Base-by-base conservation (phyloP, 2,329 filamentous ascomycete species). In the Penicillium sp. region DNA sequence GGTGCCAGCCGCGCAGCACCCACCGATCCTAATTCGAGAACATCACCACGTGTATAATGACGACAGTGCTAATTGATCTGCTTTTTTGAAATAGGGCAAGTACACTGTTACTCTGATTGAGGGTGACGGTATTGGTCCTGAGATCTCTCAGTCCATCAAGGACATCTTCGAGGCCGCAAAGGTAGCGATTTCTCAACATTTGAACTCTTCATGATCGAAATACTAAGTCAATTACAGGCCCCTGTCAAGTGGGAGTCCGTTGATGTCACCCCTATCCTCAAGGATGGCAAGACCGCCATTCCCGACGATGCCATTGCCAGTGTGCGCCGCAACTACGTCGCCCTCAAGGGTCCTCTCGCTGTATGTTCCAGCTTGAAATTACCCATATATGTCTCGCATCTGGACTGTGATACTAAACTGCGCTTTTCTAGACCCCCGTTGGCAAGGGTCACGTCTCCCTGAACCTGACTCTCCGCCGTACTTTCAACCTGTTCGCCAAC, bases 401-500 rank as follows among this genome's bases (percentile, higher is more conserved):
- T 38, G 26, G 28, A 43, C 31, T 12, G 26, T 35, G 31, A 53
- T 55, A 58, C 67, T 72, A 47, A 70, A 43, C 43, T 33, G 39
- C 46, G 9, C 24, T 45, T 43, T n/a, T 59, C 5, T 59, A 90
- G 81, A 98, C 93, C 3, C 93, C 93, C 58, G 83, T 98, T 66
- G 93, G 94, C 74, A 98, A 97, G 80, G 93, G 93, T 67, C 93
- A 98, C 77, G 91, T 98, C 71, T 97, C 93, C 52, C 87, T 98
- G 63, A 98, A 98, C 81, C 79, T 98, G 60, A 98, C 93, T 53
- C 89, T 98, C 66, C 91, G 93, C 70, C 87, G 93, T 69, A 98
- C 94, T 57, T 98, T 98, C 79, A 98, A 98, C 80, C 89, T 98
- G 66, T 98, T 98, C 75, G 94, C 93, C 77, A 98, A 98, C 78